Conservation (phyloP, 2,329 filamentous ascomycete species). For the Nigrospora sphaerica region DNA sequence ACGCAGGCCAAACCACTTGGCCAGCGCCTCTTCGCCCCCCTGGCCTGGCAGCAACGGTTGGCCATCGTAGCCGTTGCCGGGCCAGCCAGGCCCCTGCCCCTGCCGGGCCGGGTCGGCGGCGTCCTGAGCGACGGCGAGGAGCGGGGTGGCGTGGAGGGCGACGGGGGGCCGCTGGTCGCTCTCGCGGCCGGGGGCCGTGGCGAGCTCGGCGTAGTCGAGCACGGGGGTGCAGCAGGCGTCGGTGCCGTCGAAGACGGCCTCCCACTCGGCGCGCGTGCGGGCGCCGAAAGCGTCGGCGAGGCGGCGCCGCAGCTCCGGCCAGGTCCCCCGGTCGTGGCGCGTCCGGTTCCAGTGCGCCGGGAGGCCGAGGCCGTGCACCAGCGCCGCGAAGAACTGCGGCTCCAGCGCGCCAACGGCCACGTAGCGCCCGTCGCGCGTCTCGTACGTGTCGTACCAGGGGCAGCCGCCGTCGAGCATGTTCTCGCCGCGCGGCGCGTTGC, state of each 20-base stretch:
- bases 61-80: conserved; percentile 62
- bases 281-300: conserved; percentile 59
- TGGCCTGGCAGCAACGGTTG: conserved; percentile 55
- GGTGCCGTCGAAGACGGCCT: conserved; percentile 76
- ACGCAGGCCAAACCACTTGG: conserved; percentile 71
- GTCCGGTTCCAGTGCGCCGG: conserved; percentile 41
- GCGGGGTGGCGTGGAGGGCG: conserved; percentile 63
- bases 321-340: conserved; percentile 54
- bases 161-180: conserved; percentile 67
- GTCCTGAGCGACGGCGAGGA: conserved; percentile 49
- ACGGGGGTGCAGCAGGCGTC: conserved; percentile 91
- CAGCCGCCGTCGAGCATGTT: conserved; percentile 80
- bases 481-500: conserved; percentile 57
- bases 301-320: conserved; percentile 56
- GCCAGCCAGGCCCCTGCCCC: conserved; percentile 59
- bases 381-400: conserved; percentile 68
- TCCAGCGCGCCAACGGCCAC: conserved; percentile 87
- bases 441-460: conserved; percentile 86
- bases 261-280: conserved; percentile 75
- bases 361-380: conserved; percentile 63
- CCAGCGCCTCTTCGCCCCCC: conserved; percentile 64
- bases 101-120: conserved; percentile 29
- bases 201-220: conserved; percentile 51
- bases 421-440: conserved; percentile 69
- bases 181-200: conserved; percentile 34